These are phyloP conservation scores for Mycena epipterygia DNA, from an alignment of 768 basidiomycete species.

Conservation along the genomic window DNA sequence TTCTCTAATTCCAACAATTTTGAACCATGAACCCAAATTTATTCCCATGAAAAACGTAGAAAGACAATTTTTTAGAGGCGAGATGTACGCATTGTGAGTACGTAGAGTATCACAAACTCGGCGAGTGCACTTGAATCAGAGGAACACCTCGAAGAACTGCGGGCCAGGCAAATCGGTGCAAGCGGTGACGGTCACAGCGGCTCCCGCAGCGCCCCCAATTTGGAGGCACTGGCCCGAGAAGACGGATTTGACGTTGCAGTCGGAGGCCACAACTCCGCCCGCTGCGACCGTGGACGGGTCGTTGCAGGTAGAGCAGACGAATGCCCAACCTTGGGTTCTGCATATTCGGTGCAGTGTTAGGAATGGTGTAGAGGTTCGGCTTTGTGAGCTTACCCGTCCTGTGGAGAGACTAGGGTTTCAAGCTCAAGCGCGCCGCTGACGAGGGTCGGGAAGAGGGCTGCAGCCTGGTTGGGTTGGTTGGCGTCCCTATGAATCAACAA, in stretches of 20 bases:
- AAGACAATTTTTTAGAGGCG: too few species aligned
- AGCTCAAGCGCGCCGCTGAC: conserved; percentile 17
- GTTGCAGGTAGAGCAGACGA: conserved; percentile 27
- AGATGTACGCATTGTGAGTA: too few species aligned
- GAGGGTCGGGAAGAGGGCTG: conserved; percentile 13
- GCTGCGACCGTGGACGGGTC: background rate
- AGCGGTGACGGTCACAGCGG: conserved; percentile 6
- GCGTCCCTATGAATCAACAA: background rate
- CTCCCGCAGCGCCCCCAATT: conserved; percentile 17
- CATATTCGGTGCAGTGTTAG: background rate
- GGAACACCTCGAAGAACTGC: conserved; percentile 23
- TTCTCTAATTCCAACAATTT: too few species aligned
- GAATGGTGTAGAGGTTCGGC: background rate
- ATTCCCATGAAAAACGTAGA: too few species aligned
- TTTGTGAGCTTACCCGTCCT: conserved; percentile 22
- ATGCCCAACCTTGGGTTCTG: conserved; percentile 27
- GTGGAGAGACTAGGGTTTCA: conserved; percentile 21
- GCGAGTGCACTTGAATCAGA: too few species aligned
- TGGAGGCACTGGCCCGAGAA: conserved; percentile 24
- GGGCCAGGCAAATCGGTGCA: conserved; percentile 17
- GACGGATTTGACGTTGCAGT: conserved; percentile 10
- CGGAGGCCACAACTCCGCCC: conserved; percentile 4
- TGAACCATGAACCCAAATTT: too few species aligned
- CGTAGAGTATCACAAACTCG: too few species aligned
- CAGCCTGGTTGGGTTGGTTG: conserved; percentile 9